A percentile compares a stretch with the other conserved stretches of the same genome.
These are phyloP conservation scores for Penicillium chermesinum DNA, from an alignment of 495 filamentous ascomycete species.

Conservation along the genomic window DNA sequence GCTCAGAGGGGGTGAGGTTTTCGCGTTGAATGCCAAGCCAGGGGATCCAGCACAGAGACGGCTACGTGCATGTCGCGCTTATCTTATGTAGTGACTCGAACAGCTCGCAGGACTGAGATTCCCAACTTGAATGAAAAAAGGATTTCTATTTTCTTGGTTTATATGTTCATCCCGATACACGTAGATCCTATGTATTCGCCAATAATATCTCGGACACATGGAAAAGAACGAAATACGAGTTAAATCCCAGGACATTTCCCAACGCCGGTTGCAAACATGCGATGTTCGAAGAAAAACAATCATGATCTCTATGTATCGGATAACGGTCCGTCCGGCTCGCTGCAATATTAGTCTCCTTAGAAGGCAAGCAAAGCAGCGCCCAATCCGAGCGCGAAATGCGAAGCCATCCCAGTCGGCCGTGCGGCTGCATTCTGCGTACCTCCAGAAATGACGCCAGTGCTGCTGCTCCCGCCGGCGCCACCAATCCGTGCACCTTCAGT, in stretches of 20 bases:
- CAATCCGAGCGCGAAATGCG: constrained; percentile 22
- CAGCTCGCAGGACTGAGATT: not conserved
- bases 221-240: not conserved
- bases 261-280: not conserved
- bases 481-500: constrained; percentile 37
- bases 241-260: not conserved
- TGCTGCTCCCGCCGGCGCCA: constrained; percentile 19
- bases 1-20: not conserved
- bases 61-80: too few relatives aligned
- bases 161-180: not conserved
- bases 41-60: not conserved
- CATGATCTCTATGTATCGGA: not conserved
- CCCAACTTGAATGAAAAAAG: not conserved
- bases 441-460: constrained; percentile 9
- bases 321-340: not conserved
- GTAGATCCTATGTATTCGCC: not conserved
- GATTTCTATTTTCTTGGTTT: too few relatives aligned
- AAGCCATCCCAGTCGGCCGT: constrained; percentile 18
- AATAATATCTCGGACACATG: not conserved
- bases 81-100: too few relatives aligned
- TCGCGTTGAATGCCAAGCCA: not conserved
- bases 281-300: not conserved
- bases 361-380: constrained; percentile 25
- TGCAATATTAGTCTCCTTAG: constrained; percentile 7
- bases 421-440: constrained; percentile 13